phyloP scores from a whole-genome alignment of 768 basidiomycete genomes.

The Tylopilus vinaceipallidus region DNA sequence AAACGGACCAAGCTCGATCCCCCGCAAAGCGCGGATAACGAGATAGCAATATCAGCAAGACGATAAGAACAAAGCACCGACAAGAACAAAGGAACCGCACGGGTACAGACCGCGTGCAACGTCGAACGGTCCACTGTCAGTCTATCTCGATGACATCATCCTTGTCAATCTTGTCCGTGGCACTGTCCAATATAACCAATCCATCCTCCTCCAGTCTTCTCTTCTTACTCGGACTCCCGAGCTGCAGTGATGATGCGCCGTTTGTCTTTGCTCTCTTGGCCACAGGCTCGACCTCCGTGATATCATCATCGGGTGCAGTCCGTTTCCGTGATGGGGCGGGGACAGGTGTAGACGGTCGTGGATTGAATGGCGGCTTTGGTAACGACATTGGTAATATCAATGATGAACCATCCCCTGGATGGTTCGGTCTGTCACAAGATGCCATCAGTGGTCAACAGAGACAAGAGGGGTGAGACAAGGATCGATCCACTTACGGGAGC shows the following conservation, averaged over 20 bases:
- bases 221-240: constrained; percentile 60
- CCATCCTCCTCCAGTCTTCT: constrained; percentile 72
- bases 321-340: constrained; percentile 56
- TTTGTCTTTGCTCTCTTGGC: constrained; percentile 53
- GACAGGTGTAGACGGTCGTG: constrained; percentile 36
- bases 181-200: constrained; percentile 60
- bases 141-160: constrained; percentile 63
- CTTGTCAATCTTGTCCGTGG: constrained; percentile 49
- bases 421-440: constrained; percentile 45
- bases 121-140: constrained; percentile 25
- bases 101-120: background rate
- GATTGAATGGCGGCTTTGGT: constrained; percentile 50
- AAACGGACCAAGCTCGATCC: background rate
- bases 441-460: background rate
- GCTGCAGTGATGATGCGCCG: constrained; percentile 17
- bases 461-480: background rate
- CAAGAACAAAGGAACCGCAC: background rate
- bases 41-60: constrained; percentile 4
- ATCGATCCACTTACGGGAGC: constrained; percentile 59
- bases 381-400: constrained; percentile 66
- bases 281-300: constrained; percentile 53
- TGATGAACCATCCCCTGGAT: constrained; percentile 48
- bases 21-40: background rate
- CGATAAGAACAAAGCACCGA: background rate
- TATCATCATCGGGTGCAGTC: constrained; percentile 53